phyloP scores from a whole-genome alignment of 306 rosid genomes.

The Elaeagnus macrophylla region DNA sequence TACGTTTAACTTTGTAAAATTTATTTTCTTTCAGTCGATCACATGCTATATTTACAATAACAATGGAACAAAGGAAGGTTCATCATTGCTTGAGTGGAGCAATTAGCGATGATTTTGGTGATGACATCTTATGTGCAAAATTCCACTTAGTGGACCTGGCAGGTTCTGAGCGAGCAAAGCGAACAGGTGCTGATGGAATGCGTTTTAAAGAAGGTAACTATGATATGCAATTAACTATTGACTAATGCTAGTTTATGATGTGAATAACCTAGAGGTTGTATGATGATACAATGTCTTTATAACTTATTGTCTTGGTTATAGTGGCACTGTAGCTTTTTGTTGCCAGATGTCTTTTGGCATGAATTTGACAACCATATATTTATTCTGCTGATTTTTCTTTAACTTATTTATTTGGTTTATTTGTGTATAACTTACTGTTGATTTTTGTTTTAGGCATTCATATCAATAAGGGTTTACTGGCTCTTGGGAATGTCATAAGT shows the following conservation, averaged over 20 bases:
- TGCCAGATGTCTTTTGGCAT: not conserved
- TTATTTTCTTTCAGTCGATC: conserved; percentile 52
- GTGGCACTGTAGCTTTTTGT: not conserved
- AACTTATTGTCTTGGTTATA: no score
- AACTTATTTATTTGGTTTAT: not conserved
- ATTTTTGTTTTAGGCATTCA: conserved; percentile 63
- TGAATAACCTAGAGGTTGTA: not conserved
- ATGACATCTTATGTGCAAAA: conserved; percentile 78
- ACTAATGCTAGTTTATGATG: not conserved
- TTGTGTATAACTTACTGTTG: not conserved
- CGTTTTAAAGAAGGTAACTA: conserved; percentile 87
- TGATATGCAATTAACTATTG: not conserved
- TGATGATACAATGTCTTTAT: no score
- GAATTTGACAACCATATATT: not conserved
- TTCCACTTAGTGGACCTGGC: conserved; percentile 90
- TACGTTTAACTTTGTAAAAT: not conserved
- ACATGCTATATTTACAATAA: conserved; percentile 91
- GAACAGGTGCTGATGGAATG: conserved; percentile 99
- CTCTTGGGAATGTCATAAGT: conserved; percentile 94
- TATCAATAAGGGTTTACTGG: conserved; percentile 84
- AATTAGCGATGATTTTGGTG: conserved; percentile 43
- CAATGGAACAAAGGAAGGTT: conserved; percentile 77
- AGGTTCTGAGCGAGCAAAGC: conserved; percentile 92
- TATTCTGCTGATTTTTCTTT: not conserved
- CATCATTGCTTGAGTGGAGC: conserved; percentile 13